phyloP scores from a whole-genome alignment of 2,329 filamentous ascomycete species.

The Arthrobotrys sinensis region DNA sequence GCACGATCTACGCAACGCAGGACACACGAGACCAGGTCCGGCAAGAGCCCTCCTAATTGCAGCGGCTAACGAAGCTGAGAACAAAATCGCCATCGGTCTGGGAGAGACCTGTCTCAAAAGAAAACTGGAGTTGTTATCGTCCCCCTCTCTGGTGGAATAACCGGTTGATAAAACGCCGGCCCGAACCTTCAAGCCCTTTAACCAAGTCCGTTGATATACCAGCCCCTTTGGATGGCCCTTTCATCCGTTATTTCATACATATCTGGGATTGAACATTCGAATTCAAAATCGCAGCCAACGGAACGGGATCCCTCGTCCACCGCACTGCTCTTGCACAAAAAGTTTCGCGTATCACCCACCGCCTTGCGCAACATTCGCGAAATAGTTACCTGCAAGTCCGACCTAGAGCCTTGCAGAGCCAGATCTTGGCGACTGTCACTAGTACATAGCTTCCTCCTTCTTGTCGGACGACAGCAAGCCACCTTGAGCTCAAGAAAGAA shows the following conservation, averaged over 20 bases:
- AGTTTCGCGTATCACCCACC: constrained; percentile 55
- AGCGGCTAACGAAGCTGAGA: constrained; percentile 59
- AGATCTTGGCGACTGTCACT: constrained; percentile 52
- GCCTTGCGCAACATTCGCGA: constrained; percentile 61
- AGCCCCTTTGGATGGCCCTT: constrained; percentile 27
- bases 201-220: constrained; percentile 39
- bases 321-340: constrained; percentile 22
- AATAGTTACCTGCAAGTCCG: constrained; percentile 46
- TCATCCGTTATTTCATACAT: constrained; percentile 13
- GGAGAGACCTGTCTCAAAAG: constrained; percentile 48
- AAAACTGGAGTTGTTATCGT: constrained; percentile 35
- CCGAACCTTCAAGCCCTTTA: constrained; percentile 51
- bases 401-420: constrained; percentile 57
- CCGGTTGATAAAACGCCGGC: constrained; percentile 54
- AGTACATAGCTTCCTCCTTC: constrained; percentile 32
- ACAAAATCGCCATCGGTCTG: constrained; percentile 47
- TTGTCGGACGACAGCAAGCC: constrained; percentile 59
- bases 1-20: constrained; percentile 58
- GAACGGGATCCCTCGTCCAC: constrained; percentile 38
- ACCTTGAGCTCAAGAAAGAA: constrained; percentile 26
- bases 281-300: constrained; percentile 15
- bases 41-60: constrained; percentile 47
- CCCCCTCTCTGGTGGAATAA: constrained; percentile 29
- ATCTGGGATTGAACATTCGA: constrained; percentile 26
- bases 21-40: constrained; percentile 57